Percentiles rank a stretch among this genome's conserved stretches.
Conservation (phyloP, 805 yeast species). For the Candida insectorum region DNA sequence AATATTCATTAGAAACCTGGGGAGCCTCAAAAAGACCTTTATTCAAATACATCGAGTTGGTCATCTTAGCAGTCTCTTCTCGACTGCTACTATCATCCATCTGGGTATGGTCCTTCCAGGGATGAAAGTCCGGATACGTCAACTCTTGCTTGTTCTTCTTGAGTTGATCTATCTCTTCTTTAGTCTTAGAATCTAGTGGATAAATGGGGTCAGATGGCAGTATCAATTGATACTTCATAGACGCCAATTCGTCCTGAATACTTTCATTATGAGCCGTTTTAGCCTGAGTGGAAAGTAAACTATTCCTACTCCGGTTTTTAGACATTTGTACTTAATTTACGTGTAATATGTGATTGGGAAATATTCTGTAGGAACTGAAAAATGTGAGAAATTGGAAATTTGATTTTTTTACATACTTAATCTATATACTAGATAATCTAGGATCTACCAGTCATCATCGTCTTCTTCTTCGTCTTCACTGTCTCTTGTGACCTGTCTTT, state of each 20-base stretch:
- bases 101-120: conserved; percentile 60
- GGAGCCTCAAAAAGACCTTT: conserved; percentile 71
- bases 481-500: conserved; percentile 61
- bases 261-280: conserved; percentile 16
- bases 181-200: conserved; percentile 23
- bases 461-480: conserved; percentile 71
- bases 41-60: conserved; percentile 49
- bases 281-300: conserved; percentile 22
- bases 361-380: too few species aligned
- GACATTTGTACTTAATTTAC: too few species aligned
- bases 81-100: conserved; percentile 15
- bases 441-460: conserved; percentile 39
- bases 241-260: conserved; percentile 28
- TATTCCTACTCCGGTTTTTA: conserved; percentile 24
- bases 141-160: conserved; percentile 3
- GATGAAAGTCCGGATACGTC: conserved; percentile 65
- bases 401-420: too few species aligned
- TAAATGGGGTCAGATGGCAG: conserved; percentile 30
- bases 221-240: conserved; percentile 35
- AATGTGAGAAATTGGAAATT: too few species aligned
- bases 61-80: conserved; percentile 44
- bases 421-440: too few species aligned
- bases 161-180: conserved; percentile 5
- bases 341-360: too few species aligned
- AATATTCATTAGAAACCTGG: conserved; percentile 59